Evolutionary conservation across 2,329 filamentous ascomycete species (phyloP), one percentile per base, ranked within the genome.

Genomic region (Ascochyta pisi): DNA sequence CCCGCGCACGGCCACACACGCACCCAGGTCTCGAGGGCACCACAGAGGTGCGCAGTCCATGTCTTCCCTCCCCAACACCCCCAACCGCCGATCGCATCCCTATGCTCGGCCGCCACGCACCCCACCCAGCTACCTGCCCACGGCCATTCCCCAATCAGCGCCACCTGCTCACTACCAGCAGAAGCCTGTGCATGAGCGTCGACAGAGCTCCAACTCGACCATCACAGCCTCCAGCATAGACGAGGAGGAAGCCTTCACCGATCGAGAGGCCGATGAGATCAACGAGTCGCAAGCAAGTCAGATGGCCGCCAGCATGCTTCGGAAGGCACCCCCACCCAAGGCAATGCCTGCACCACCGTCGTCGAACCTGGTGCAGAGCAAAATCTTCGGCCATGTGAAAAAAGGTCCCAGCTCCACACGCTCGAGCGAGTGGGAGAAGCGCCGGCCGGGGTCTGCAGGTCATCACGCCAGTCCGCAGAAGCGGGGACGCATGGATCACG

Each of bases 41-140:
- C 85, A 83, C 16, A 86, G 92, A 63, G 90, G 89, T 55, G 86
- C 88, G 27, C 91, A 96, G 72, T 95, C 91, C 40, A 81, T 96
- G 73, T 96, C 92, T 0, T 95, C 92, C 1, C 80, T 96, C 5
- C 92, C 92, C 7, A 87, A 86, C 6, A 96, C 92, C 2, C 91
- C 92, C 9, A 79, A 80, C 39, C 82, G 85, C 13, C 76, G 64
- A 37, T 60, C 45, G 86, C 88, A 44, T 86, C 83, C 64, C 79
- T 90, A 71, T 76, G 69, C 74, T 34, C 70, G 90, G 10, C 83
- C 88, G 2, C 67, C 85, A 80, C 59, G 86, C 19, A 78, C 76
- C 33, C 76, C 76, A 3, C 74, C 72, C 8, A 65, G 57, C 29
- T 73, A 70, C 50, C 46, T 67, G 22, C 63, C 76, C 54, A 55